Conservation (phyloP, 495 filamentous ascomycete genomes). For the Pseudoneurospora amorphoporcata region DNA sequence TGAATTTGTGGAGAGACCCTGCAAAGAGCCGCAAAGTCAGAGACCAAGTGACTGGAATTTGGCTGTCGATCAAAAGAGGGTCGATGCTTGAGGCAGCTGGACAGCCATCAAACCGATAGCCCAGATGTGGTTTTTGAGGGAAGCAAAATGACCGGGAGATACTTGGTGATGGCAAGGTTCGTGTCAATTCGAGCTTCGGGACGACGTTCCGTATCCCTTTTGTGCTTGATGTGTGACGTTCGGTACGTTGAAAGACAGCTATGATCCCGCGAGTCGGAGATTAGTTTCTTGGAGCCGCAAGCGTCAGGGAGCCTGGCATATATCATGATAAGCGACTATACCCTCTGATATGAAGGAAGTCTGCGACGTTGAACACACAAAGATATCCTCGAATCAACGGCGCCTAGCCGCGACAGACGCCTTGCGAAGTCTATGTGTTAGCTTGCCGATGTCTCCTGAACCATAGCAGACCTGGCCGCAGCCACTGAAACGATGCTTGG, state of each 20-base stretch:
- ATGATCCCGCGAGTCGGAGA: not conserved
- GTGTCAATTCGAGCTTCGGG: not conserved
- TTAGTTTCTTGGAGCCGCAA: not conserved
- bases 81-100: not conserved
- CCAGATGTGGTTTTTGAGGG: not conserved
- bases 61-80: not conserved
- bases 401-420: not conserved
- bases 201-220: not conserved
- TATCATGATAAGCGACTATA: not conserved
- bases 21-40: not conserved
- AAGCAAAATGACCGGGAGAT: not conserved
- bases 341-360: not conserved
- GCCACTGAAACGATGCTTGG: not conserved
- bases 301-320: not conserved
- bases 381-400: not conserved
- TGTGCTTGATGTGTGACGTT: not conserved
- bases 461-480: not conserved
- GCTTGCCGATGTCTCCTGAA: not conserved
- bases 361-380: not conserved
- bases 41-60: not conserved
- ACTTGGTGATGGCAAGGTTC: not conserved
- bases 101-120: not conserved
- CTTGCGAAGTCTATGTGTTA: not conserved
- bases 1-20: no score
- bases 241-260: not conserved